Conservation (phyloP, 208 protist genomes). For the Histomonas meleagridis region DNA sequence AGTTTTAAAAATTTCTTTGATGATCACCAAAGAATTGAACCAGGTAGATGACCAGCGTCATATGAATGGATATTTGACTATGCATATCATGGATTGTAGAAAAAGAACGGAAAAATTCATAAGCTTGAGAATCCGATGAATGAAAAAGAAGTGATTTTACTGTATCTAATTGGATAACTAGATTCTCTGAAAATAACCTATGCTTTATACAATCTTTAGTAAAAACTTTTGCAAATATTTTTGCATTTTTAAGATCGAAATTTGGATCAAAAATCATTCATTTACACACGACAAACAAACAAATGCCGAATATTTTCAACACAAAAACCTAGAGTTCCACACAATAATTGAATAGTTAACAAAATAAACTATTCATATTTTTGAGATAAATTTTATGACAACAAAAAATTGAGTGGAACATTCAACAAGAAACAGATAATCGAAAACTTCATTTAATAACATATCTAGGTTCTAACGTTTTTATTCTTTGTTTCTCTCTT, state of each 20-base stretch:
- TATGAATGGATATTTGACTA: not conserved
- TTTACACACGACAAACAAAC: no score
- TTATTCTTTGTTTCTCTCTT: constrained; percentile 61
- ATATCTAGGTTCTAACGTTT: constrained; percentile 58
- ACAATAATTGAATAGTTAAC: no score
- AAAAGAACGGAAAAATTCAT: constrained; percentile 25
- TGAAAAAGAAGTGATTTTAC: not conserved
- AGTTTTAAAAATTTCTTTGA: no score
- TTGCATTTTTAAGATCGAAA: not conserved
- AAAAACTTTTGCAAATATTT: not conserved
- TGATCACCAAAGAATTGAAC: no score
- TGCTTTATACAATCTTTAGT: not conserved
- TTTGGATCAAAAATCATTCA: not conserved
- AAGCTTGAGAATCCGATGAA: constrained; percentile 13
- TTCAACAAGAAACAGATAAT: no score
- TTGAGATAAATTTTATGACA: no score
- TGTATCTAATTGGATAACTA: not conserved
- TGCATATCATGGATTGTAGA: constrained; percentile 21
- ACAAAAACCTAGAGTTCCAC: no score
- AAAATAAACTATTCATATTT: no score
- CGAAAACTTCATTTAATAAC: no score
- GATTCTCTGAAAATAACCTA: not conserved
- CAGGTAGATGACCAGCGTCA: no score
- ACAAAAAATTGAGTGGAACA: no score
- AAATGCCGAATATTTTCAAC: no score